Percentiles rank a stretch among this genome's conserved stretches.
Conservation (phyloP, 2,329 filamentous ascomycete genomes). For the Hymenoscyphus fructigenus region DNA sequence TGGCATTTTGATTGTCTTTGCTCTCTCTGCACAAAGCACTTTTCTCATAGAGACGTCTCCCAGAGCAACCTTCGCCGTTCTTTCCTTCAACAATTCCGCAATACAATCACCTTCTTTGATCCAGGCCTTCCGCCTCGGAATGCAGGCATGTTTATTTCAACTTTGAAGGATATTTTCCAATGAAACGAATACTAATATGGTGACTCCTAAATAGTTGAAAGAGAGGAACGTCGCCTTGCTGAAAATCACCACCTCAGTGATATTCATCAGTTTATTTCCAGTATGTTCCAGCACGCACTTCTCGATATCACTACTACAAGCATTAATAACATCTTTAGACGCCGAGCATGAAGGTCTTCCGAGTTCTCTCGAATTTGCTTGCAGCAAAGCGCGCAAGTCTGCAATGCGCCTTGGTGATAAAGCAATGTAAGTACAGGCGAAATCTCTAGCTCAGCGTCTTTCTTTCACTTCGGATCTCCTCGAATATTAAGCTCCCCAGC, state of each 20-base stretch:
- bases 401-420: neutral
- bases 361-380: neutral
- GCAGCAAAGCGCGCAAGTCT: neutral
- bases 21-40: neutral
- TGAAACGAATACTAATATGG: neutral
- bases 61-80: neutral
- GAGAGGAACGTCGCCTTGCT: neutral
- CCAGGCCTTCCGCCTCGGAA: neutral
- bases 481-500: neutral
- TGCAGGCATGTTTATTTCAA: neutral
- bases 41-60: neutral
- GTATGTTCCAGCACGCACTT: neutral
- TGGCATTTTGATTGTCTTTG: neutral
- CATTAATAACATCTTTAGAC: neutral
- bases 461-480: neutral
- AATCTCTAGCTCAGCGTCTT: neutral
- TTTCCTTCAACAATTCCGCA: neutral
- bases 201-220: neutral
- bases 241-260: neutral
- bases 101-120: neutral
- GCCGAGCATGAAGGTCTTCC: neutral
- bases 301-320: neutral
- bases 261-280: neutral
- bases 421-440: neutral
- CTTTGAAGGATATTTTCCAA: neutral